phyloP scores from a whole-genome alignment of 179 eudicot species.

The Heliamphora pulchella region DNA sequence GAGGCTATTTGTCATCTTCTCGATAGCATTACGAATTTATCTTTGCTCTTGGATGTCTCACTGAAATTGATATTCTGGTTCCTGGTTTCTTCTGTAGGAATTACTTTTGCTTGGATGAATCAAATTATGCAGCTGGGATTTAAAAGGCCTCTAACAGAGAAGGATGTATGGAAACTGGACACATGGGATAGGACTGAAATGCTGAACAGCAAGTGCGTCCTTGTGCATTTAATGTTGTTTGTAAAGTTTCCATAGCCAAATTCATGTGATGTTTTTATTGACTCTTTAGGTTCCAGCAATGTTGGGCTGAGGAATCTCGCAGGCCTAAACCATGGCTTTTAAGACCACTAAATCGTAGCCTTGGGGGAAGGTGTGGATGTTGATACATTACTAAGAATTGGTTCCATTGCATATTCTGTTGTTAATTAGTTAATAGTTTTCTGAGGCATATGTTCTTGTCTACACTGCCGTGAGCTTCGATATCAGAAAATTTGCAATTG shows the following conservation, averaged over 20 bases:
- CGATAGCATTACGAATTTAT: background rate
- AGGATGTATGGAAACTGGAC: slow-evolving; percentile 95
- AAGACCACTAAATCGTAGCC: slow-evolving; percentile 72
- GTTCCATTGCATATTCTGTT: background rate
- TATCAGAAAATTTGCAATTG: background rate
- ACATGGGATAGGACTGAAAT: slow-evolving; percentile 90
- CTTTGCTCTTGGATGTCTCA: background rate
- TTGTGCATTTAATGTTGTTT: slow-evolving; percentile 5
- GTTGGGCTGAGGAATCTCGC: slow-evolving; percentile 71
- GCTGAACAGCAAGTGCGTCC: slow-evolving; percentile 54
- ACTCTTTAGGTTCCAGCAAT: slow-evolving; percentile 56
- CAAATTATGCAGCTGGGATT: slow-evolving; percentile 74
- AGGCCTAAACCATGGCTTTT: slow-evolving; percentile 79
- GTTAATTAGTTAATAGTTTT: background rate
- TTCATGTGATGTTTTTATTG: background rate
- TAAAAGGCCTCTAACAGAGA: slow-evolving; percentile 87
- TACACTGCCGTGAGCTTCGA: background rate
- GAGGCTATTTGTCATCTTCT: background rate
- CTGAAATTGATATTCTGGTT: slow-evolving; percentile 6
- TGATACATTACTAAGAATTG: background rate
- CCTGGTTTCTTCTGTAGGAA: slow-evolving; percentile 30
- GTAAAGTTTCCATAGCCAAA: background rate
- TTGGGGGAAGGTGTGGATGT: slow-evolving; percentile 71
- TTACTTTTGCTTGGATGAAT: slow-evolving; percentile 74
- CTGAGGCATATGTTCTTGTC: background rate